phyloP scores from a whole-genome alignment of 108 stramenopile genomes.

The Parietichytrium sp. region DNA sequence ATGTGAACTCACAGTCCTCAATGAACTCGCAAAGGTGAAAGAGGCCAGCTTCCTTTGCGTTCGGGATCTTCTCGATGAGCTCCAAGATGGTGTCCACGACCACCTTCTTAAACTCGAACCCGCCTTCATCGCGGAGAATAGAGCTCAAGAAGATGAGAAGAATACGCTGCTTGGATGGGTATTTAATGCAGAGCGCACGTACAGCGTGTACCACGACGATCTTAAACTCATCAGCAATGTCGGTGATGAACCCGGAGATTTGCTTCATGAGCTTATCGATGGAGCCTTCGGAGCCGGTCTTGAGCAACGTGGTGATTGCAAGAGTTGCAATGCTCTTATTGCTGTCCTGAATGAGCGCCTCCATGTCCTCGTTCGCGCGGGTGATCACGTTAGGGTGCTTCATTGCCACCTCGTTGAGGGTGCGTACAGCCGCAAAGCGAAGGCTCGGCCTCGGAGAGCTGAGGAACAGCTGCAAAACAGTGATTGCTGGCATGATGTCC shows the following conservation, averaged over 20 bases:
- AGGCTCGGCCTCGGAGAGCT: constrained; percentile 87
- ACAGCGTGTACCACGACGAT: constrained; percentile 83
- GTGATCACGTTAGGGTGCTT: constrained; percentile 84
- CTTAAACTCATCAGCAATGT: constrained; percentile 99
- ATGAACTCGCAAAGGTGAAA: constrained; percentile 95
- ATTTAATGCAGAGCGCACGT: constrained; percentile 81
- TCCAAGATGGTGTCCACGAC: constrained; percentile 81
- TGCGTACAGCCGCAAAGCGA: constrained; percentile 90
- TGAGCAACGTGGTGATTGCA: constrained; percentile 97
- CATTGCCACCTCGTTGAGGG: constrained; percentile 84
- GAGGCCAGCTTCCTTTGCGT: constrained; percentile 78
- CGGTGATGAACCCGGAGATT: constrained; percentile 92
- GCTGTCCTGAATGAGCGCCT: constrained; percentile 86
- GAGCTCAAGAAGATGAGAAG: constrained; percentile 86
- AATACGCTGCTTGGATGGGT: constrained; percentile 82
- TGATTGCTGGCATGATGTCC: constrained; percentile 89
- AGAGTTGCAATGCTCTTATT: constrained; percentile 95
- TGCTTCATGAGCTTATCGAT: constrained; percentile 95
- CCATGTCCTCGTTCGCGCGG: constrained; percentile 98
- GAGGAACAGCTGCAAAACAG: constrained; percentile 90
- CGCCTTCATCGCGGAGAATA: constrained; percentile 89
- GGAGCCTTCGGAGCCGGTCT: constrained; percentile 90
- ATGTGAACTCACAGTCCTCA: constrained; percentile 94
- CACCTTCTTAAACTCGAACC: constrained; percentile 85
- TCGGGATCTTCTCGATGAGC: constrained; percentile 78